A percentile compares a stretch with the other conserved stretches of the same genome.
These are phyloP conservation scores for Arthromyces matolae DNA, from an alignment of 768 basidiomycete species.

Conservation along the genomic window DNA sequence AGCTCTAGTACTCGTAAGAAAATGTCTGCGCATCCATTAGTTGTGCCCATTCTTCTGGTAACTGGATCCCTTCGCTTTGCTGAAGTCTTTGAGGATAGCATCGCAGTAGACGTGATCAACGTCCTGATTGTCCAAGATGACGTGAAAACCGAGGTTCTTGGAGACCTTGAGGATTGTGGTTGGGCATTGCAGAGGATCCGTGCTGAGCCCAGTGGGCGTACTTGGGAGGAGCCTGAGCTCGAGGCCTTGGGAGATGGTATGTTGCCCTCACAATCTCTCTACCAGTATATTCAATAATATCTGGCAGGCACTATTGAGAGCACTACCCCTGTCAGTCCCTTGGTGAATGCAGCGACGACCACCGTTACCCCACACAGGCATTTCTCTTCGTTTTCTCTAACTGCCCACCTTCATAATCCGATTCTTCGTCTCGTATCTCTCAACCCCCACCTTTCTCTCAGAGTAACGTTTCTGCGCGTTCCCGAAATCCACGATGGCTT, in stretches of 20 bases:
- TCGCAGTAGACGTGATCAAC: constrained; percentile 58
- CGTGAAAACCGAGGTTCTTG: constrained; percentile 51
- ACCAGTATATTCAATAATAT: not conserved
- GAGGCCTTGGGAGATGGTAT: constrained; percentile 61
- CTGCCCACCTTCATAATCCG: constrained; percentile 64
- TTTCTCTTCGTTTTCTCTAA: constrained; percentile 70
- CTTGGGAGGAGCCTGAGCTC: constrained; percentile 73
- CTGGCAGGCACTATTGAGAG: constrained; percentile 47
- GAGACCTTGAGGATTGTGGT: constrained; percentile 49
- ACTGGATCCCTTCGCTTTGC: constrained; percentile 62
- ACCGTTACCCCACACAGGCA: constrained; percentile 38
- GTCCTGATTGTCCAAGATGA: constrained; percentile 43
- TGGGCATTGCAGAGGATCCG: constrained; percentile 73
- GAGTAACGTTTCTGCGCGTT: constrained; percentile 58
- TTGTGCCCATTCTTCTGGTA: constrained; percentile 58
- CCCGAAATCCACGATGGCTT: constrained; percentile 79
- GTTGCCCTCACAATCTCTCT: not conserved
- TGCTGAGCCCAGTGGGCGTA: constrained; percentile 51
- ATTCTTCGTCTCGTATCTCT: constrained; percentile 68
- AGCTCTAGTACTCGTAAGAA: constrained; percentile 6
- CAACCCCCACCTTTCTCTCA: constrained; percentile 53
- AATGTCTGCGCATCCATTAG: constrained; percentile 43
- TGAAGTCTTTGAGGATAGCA: constrained; percentile 49
- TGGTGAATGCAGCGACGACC: constrained; percentile 41
- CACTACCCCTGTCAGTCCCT: constrained; percentile 44